Percentiles rank a stretch among this genome's conserved stretches.
Conservation (phyloP, 257 asterid genomes). For the Solanum sitiens region DNA sequence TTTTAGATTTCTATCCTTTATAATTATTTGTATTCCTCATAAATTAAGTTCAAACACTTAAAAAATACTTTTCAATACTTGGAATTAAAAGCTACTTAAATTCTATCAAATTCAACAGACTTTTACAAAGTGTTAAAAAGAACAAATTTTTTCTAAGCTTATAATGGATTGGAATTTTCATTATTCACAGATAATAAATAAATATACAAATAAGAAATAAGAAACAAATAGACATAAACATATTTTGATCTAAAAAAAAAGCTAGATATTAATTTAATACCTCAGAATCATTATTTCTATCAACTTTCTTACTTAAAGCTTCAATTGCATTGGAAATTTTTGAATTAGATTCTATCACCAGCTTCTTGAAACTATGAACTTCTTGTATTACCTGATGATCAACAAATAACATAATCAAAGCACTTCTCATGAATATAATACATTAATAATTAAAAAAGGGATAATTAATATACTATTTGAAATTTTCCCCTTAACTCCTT, state of each 20-base stretch:
- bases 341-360: not conserved
- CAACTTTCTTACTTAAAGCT: too few relatives aligned
- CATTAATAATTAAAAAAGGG: too few relatives aligned
- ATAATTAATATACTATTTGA: not conserved
- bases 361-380: too few relatives aligned
- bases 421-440: not conserved
- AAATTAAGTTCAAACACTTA: not conserved
- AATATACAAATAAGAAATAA: not conserved
- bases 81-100: not conserved
- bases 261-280: too few relatives aligned
- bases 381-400: not conserved
- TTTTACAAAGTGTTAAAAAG: not conserved
- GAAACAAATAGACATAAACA: too few relatives aligned
- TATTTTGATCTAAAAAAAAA: too few relatives aligned
- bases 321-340: not conserved
- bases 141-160: not conserved
- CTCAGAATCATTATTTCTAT: too few relatives aligned
- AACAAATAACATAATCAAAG: too few relatives aligned
- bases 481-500: too few relatives aligned
- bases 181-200: not conserved
- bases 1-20: not conserved
- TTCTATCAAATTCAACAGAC: not conserved
- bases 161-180: not conserved
- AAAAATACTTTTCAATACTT: not conserved
- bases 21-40: not conserved